phyloP scores from a whole-genome alignment of 768 basidiomycete genomes.

The Termitomyces sp. region DNA sequence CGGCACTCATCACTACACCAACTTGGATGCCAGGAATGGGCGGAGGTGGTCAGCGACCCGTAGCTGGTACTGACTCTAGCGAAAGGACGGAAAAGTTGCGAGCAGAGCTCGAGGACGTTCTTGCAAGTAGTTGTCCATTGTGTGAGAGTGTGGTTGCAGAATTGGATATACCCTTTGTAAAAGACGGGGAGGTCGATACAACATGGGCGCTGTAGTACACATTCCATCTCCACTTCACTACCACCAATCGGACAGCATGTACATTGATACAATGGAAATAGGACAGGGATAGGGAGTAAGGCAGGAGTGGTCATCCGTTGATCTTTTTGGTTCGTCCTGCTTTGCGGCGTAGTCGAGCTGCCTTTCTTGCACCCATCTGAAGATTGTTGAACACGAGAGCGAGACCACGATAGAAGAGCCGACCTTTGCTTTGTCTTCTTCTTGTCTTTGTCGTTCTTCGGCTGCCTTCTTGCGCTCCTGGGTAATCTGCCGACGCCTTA shows the following conservation, averaged over 20 bases:
- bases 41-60: slow-evolving; percentile 43
- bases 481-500: slow-evolving; percentile 66
- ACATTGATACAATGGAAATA: slow-evolving; percentile 13
- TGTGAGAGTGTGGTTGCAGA: slow-evolving; percentile 89
- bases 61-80: slow-evolving; percentile 50
- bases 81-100: slow-evolving; percentile 72
- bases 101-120: slow-evolving; percentile 83
- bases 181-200: slow-evolving; percentile 72
- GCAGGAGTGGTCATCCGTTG: slow-evolving; percentile 51
- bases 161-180: slow-evolving; percentile 84
- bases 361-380: slow-evolving; percentile 81
- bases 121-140: slow-evolving; percentile 88
- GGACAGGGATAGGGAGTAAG: slow-evolving; percentile 4
- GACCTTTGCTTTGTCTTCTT: slow-evolving; percentile 67
- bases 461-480: slow-evolving; percentile 68
- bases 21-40: slow-evolving; percentile 76
- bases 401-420: slow-evolving; percentile 12
- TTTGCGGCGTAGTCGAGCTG: slow-evolving; percentile 68
- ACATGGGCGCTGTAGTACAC: slow-evolving; percentile 66
- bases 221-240: slow-evolving; percentile 4
- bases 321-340: slow-evolving; percentile 81
- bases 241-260: slow-evolving; percentile 11
- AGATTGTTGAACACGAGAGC: not conserved
- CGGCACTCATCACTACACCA: slow-evolving; percentile 76
- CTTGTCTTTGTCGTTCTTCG: slow-evolving; percentile 68